phyloP scores from a whole-genome alignment of 257 asterid species.

The Penstemon davidsonii region DNA sequence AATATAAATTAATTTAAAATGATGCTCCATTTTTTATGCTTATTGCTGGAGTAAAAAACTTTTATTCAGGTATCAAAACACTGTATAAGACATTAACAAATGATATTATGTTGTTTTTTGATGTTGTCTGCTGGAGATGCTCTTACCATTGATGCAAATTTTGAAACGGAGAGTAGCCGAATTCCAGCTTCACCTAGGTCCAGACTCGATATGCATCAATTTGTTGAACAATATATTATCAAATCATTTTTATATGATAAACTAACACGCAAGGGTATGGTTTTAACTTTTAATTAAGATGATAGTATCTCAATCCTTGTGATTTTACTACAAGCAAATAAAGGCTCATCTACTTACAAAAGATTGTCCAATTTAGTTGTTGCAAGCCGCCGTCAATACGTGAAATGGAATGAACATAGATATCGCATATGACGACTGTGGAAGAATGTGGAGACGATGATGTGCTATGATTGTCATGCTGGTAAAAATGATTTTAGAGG shows the following conservation, averaged over 20 bases:
- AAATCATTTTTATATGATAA: conserved; percentile 40
- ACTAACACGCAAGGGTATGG: conserved; percentile 34
- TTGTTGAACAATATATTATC: conserved; percentile 29
- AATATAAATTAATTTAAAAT: too few relatives aligned
- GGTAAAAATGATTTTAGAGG: conserved; percentile 38
- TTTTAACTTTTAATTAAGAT: neutral
- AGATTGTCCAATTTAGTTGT: conserved; percentile 25
- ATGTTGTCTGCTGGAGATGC: too few relatives aligned
- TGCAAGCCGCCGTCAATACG: conserved; percentile 43
- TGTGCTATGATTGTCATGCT: conserved; percentile 45
- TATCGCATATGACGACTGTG: conserved; percentile 22
- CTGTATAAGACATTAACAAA: too few relatives aligned
- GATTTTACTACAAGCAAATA: conserved; percentile 18
- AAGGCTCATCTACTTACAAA: conserved; percentile 8
- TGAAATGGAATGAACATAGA: conserved; percentile 32
- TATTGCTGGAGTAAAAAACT: too few relatives aligned
- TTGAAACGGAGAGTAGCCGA: conserved; percentile 25
- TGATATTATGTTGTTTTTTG: too few relatives aligned
- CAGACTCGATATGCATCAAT: conserved; percentile 20
- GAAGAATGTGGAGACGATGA: conserved; percentile 33
- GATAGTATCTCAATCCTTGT: conserved; percentile 26
- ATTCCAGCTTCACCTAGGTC: conserved; percentile 40
- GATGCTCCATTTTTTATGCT: too few relatives aligned
- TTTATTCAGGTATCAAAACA: too few relatives aligned
- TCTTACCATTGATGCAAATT: conserved; percentile 36